Percentiles rank a stretch among this genome's conserved stretches.
These are phyloP conservation scores for Eimeria necatrix DNA, from an alignment of 169 alveolate genomes.

Conservation along the genomic window DNA sequence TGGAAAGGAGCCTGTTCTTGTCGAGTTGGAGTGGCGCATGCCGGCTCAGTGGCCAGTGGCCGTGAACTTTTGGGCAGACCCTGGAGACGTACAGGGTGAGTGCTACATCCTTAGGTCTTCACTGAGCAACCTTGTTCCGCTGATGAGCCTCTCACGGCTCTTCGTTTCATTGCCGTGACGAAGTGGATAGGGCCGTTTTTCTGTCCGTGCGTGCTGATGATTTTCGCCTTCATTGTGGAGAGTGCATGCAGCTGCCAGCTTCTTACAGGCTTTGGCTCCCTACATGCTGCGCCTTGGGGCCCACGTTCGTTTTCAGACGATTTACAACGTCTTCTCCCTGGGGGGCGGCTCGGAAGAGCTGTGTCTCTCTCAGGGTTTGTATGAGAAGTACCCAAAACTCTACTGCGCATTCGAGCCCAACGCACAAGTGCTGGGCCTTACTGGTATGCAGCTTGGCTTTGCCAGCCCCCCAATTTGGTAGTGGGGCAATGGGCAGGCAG, in stretches of 20 bases:
- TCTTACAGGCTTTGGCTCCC: constrained; percentile 71
- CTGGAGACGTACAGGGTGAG: constrained; percentile 71
- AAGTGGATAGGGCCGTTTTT: neutral
- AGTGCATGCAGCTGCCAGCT: constrained; percentile 58
- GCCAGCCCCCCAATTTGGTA: too few species aligned
- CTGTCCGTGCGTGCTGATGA: neutral
- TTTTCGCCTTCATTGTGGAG: neutral
- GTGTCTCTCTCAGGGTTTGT: constrained; percentile 67
- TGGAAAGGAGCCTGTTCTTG: constrained; percentile 59
- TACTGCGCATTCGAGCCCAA: constrained; percentile 76
- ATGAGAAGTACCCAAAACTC: constrained; percentile 30
- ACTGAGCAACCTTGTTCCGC: neutral
- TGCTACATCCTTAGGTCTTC: neutral
- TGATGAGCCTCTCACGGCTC: neutral
- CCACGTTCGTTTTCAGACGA: constrained; percentile 71
- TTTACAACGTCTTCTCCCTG: constrained; percentile 40
- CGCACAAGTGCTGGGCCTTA: constrained; percentile 65
- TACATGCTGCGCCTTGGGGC: constrained; percentile 64
- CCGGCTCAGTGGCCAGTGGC: constrained; percentile 77
- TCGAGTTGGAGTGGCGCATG: constrained; percentile 76
- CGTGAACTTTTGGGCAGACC: constrained; percentile 78
- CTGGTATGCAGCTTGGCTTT: constrained; percentile 39
- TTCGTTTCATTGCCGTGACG: neutral
- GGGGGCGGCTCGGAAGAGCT: constrained; percentile 66
- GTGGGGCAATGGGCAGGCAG: too few species aligned